Evolutionary conservation across 2,329 filamentous ascomycete species (phyloP).

Genomic region (Gaeumannomyces tritici): DNA sequence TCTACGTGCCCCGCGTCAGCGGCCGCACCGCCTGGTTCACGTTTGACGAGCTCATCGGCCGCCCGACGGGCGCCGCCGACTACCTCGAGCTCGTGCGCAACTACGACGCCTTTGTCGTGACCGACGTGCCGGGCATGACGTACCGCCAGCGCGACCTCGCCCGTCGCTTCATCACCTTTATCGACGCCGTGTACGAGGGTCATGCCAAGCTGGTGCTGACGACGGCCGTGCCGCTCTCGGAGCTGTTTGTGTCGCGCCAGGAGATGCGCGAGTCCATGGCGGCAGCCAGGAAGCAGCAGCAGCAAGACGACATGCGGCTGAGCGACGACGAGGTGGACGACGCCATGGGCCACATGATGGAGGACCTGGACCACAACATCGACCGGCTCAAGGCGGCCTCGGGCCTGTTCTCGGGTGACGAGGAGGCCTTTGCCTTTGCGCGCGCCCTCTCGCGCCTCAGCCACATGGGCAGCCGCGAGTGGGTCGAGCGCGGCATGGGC

Average conservation of each 20-base stretch:
- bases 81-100: constrained; percentile 85
- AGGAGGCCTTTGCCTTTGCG: constrained; percentile 94
- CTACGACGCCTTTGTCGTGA: constrained; percentile 89
- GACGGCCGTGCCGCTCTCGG: constrained; percentile 70
- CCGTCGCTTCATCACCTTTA: constrained; percentile 90
- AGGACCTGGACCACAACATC: constrained; percentile 80
- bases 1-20: constrained; percentile 77
- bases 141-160: constrained; percentile 78
- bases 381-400: constrained; percentile 68
- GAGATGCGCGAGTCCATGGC: constrained; percentile 54
- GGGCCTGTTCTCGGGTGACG: constrained; percentile 84
- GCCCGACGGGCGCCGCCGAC: constrained; percentile 85
- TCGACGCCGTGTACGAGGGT: constrained; percentile 89
- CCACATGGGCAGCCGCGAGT: constrained; percentile 92
- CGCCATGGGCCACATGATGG: constrained; percentile 72
- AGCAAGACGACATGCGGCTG: neutral
- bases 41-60: constrained; percentile 84
- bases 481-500: constrained; percentile 77
- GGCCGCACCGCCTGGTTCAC: constrained; percentile 85
- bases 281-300: constrained; percentile 22
- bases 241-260: constrained; percentile 72
- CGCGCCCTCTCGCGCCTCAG: constrained; percentile 72
- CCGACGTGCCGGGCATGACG: constrained; percentile 87
- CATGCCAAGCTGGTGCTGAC: constrained; percentile 94
- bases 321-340: constrained; percentile 43